Evolutionary conservation across 345 rosid species (phyloP).

Genomic region (Arabidopsis suecica): DNA sequence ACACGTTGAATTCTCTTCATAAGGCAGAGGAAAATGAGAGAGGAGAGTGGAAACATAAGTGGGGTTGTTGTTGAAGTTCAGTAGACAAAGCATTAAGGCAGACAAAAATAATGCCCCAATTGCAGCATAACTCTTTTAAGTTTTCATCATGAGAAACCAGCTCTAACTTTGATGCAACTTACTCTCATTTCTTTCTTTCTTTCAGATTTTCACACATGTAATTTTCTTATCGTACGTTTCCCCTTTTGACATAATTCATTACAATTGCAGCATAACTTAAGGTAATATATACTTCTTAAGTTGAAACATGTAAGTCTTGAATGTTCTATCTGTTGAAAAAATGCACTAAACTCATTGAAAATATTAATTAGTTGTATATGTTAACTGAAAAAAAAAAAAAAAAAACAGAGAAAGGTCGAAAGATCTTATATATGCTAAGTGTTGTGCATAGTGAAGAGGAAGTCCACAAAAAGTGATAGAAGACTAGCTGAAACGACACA

Average conservation of each 20-base stretch:
- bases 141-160: not conserved
- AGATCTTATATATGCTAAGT: not conserved
- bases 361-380: not conserved
- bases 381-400: too few species aligned
- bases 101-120: slow-evolving; percentile 44
- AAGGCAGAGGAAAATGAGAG: slow-evolving; percentile 27
- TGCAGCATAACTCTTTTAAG: slow-evolving; percentile 2
- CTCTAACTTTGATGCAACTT: slow-evolving; percentile 24
- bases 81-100: slow-evolving; percentile 44
- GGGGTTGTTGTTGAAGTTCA: slow-evolving; percentile 52
- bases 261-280: too few species aligned
- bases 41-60: slow-evolving; percentile 42
- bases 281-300: not conserved
- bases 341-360: not conserved
- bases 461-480: not conserved
- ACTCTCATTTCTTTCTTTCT: not conserved
- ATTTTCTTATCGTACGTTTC: not conserved
- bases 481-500: not conserved
- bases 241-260: not conserved
- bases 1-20: not conserved
- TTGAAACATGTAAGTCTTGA: not conserved
- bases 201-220: not conserved
- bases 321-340: not conserved
- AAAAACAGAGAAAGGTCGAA: not conserved
- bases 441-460: not conserved